These are phyloP conservation scores for Funneliformis mosseae DNA, from an alignment of 192 early-diverging fungal species.

Conservation along the genomic window DNA sequence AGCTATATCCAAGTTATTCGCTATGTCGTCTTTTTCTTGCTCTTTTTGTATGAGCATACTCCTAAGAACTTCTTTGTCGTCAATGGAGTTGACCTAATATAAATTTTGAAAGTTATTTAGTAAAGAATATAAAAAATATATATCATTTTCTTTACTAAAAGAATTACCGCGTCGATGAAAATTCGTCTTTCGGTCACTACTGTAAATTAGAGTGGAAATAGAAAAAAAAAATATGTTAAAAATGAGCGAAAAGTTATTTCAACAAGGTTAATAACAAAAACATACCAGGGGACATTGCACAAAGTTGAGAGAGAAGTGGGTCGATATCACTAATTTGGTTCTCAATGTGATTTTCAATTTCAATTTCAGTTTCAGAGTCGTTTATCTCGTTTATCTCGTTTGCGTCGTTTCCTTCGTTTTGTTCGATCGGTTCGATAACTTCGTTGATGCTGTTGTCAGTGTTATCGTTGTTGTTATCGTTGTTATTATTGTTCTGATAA, in stretches of 20 bases:
- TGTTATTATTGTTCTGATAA: neutral
- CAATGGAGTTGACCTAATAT: constrained; percentile 46
- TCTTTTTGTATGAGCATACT: constrained; percentile 61
- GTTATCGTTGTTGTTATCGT: neutral
- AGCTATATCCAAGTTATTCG: constrained; percentile 57
- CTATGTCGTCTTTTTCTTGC: constrained; percentile 54
- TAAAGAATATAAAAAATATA: neutral
- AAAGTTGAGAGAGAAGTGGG: constrained; percentile 18
- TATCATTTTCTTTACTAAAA: neutral
- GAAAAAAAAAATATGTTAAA: neutral
- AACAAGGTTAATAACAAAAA: neutral
- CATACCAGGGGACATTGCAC: constrained; percentile 33
- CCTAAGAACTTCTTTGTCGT: constrained; percentile 49
- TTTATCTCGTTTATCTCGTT: neutral
- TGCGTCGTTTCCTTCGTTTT: neutral
- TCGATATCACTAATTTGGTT: neutral
- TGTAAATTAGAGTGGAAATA: neutral
- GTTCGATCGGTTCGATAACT: neutral
- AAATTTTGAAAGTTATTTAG: constrained; percentile 10
- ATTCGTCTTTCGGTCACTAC: neutral
- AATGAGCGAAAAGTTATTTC: neutral
- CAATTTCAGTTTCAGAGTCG: neutral
- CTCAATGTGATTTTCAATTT: neutral
- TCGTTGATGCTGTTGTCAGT: neutral
- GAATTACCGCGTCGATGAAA: constrained; percentile 28